A percentile compares a stretch with the other conserved stretches of the same genome.
phyloP scores from a whole-genome alignment of 73 alveolate species.

The Paramecium primaurelia region DNA sequence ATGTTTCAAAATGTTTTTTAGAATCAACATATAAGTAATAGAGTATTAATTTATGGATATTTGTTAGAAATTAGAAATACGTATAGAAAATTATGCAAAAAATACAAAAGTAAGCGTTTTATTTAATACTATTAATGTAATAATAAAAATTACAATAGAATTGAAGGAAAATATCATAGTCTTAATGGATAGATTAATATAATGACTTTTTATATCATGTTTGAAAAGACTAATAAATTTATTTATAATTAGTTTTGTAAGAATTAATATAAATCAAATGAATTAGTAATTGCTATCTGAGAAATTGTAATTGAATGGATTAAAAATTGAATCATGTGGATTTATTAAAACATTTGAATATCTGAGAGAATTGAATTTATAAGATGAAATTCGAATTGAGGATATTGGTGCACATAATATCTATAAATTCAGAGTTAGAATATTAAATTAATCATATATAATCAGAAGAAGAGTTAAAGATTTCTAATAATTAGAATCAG shows the following conservation, averaged over 20 bases:
- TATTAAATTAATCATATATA: neutral
- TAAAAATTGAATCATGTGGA: neutral
- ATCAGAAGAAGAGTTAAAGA: neutral
- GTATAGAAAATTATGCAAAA: neutral
- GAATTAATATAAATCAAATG: neutral
- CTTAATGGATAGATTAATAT: too few relatives aligned
- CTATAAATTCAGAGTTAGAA: neutral
- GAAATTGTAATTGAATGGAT: neutral
- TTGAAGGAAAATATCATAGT: too few relatives aligned
- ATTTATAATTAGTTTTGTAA: neutral
- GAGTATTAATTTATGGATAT: neutral
- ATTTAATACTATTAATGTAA: too few relatives aligned
- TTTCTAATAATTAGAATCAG: neutral
- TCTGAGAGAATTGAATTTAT: neutral
- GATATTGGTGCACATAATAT: neutral
- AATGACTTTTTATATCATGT: neutral
- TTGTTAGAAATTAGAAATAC: neutral
- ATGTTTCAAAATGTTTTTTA: neutral
- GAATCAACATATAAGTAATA: neutral
- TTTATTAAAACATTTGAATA: neutral
- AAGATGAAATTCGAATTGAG: neutral
- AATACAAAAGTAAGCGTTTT: neutral
- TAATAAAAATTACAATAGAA: too few relatives aligned
- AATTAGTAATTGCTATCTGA: neutral
- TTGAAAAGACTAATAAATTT: neutral